Evolutionary conservation across 148 eudicot genomes (phyloP).

Genomic region (Agrostemma githago): DNA sequence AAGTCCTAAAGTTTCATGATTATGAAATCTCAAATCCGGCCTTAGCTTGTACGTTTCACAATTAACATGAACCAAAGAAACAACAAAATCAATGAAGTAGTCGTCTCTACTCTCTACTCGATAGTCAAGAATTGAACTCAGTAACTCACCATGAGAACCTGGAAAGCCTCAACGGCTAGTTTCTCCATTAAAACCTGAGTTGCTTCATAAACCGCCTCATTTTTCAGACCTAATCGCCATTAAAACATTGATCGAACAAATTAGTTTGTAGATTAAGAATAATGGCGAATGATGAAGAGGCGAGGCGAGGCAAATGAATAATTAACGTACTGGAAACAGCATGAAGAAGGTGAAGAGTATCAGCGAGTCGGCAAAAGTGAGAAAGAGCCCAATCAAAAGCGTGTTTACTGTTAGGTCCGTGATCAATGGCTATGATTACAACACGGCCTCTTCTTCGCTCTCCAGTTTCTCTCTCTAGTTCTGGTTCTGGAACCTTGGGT

Average conservation of each 20-base stretch:
- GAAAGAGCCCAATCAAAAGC: conserved; percentile 30
- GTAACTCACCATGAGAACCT: conserved; percentile 76
- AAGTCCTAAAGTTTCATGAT: too few species aligned
- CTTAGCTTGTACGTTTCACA: not conserved
- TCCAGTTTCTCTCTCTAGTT: conserved; percentile 38
- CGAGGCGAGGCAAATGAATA: too few species aligned
- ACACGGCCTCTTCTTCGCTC: conserved; percentile 62
- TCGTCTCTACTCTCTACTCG: too few species aligned
- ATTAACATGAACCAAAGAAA: not conserved
- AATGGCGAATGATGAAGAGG: not conserved
- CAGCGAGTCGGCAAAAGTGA: conserved; percentile 13
- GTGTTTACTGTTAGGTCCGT: conserved; percentile 24
- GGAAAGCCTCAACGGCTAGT: conserved; percentile 69
- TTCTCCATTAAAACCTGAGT: conserved; percentile 65
- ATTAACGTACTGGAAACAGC: conserved; percentile 32
- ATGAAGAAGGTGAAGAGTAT: conserved; percentile 11
- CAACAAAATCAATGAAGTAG: not conserved
- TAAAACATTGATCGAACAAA: not conserved
- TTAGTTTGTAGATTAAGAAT: too few species aligned
- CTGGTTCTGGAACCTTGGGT: conserved; percentile 1
- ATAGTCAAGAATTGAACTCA: conserved; percentile 15
- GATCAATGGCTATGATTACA: conserved; percentile 5
- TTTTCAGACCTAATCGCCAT: conserved; percentile 43
- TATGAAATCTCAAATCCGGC: too few species aligned
- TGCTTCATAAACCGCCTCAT: conserved; percentile 50